Conservation (phyloP, 2,329 filamentous ascomycete species). For the Verticillium dahliae region DNA sequence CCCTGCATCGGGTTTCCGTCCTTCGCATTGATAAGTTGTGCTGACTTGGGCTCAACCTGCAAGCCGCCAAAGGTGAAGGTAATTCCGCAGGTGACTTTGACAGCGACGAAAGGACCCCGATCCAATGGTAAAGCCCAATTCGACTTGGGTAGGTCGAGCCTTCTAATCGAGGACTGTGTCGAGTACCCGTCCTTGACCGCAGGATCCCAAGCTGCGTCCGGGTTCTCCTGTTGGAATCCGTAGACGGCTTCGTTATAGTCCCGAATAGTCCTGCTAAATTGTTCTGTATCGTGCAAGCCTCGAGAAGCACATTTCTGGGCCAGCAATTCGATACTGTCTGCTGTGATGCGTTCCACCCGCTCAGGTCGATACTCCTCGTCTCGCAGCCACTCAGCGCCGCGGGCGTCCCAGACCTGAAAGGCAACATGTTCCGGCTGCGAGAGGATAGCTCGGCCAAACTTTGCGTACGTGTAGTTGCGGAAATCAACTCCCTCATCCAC, state of each 20-base stretch:
- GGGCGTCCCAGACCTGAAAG: slow-evolving; percentile 59
- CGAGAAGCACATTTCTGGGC: slow-evolving; percentile 38
- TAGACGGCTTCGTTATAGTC: slow-evolving; percentile 54
- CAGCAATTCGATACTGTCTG: slow-evolving; percentile 45
- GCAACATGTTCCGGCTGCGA: slow-evolving; percentile 50
- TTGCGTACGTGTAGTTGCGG: slow-evolving; percentile 62
- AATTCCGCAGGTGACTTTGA: slow-evolving; percentile 58
- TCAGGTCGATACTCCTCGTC: slow-evolving; percentile 57
- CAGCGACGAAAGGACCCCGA: slow-evolving; percentile 52
- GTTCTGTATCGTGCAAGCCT: slow-evolving; percentile 37
- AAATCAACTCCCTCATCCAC: slow-evolving; percentile 62
- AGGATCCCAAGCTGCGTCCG: slow-evolving; percentile 46
- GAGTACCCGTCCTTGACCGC: slow-evolving; percentile 55
- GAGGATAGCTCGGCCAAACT: slow-evolving; percentile 56
- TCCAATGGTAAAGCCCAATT: slow-evolving; percentile 60
- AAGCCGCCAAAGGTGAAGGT: slow-evolving; percentile 66
- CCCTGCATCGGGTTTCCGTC: slow-evolving; percentile 42
- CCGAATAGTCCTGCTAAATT: slow-evolving; percentile 44
- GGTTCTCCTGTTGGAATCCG: slow-evolving; percentile 36
- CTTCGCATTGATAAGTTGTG: slow-evolving; percentile 40
- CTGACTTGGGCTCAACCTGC: slow-evolving; percentile 45
- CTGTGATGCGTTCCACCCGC: slow-evolving; percentile 45
- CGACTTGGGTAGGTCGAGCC: slow-evolving; percentile 47
- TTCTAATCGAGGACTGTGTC: slow-evolving; percentile 41
- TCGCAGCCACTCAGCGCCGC: slow-evolving; percentile 44